Conservation (phyloP, 2,329 filamentous ascomycete genomes). For the Phialocephala sp. region DNA sequence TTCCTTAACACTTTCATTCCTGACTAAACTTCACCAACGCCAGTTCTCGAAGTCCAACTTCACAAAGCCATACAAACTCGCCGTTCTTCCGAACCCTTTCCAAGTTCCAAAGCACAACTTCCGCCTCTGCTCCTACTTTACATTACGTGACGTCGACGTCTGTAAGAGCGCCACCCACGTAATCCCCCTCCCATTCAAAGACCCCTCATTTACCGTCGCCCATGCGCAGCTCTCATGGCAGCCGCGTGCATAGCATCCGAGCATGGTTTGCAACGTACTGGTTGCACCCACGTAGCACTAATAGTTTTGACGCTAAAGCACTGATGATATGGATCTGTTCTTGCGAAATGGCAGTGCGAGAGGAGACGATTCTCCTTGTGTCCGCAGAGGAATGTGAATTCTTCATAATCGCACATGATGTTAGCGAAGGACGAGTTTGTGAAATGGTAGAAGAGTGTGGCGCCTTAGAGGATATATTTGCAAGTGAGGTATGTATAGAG, state of each 20-base stretch:
- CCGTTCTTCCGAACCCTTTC: too few relatives aligned
- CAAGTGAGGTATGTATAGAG: too few relatives aligned
- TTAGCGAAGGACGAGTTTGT: not conserved
- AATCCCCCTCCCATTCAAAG: not conserved
- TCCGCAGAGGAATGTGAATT: conserved; percentile 69
- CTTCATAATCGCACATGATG: conserved; percentile 73
- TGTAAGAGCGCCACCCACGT: not conserved
- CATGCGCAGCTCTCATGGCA: not conserved
- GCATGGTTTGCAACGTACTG: conserved; percentile 58
- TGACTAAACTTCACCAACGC: too few relatives aligned
- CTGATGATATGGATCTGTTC: conserved; percentile 72
- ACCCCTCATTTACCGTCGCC: not conserved
- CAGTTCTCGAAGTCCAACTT: too few relatives aligned
- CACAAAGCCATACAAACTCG: too few relatives aligned
- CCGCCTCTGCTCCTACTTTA: not conserved
- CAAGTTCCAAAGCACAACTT: not conserved
- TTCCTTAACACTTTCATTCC: too few relatives aligned
- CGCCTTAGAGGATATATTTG: not conserved
- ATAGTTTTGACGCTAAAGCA: conserved; percentile 72
- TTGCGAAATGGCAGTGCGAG: conserved; percentile 76
- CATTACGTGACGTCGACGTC: too few relatives aligned
- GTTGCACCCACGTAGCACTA: conserved; percentile 63
- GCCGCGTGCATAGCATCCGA: conserved; percentile 28
- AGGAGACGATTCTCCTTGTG: conserved; percentile 65
- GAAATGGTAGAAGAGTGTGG: not conserved